Evolutionary conservation across 495 filamentous ascomycete genomes (phyloP).

Genomic region (Corynascus novoguineensis): DNA sequence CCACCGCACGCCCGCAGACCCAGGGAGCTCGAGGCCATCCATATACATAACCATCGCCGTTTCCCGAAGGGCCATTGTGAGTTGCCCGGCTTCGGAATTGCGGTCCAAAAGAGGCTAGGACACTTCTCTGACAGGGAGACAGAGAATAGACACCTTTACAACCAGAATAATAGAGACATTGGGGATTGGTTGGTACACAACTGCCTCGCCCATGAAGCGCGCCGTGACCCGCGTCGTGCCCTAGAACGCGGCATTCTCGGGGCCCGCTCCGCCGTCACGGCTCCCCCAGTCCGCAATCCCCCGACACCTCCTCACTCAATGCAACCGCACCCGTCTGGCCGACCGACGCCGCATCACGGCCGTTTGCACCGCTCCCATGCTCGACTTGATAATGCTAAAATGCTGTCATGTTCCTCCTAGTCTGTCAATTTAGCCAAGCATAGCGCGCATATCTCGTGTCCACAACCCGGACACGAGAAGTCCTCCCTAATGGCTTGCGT

Average conservation of each 20-base stretch:
- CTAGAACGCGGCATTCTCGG: neutral
- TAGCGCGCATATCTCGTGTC: too few relatives aligned
- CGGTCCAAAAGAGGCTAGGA: neutral
- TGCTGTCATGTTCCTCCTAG: too few relatives aligned
- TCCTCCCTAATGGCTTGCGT: too few relatives aligned
- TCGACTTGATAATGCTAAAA: too few relatives aligned
- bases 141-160: neutral
- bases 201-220: neutral
- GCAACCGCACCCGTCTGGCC: neutral
- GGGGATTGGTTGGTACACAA: neutral
- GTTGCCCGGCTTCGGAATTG: neutral
- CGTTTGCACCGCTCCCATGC: neutral
- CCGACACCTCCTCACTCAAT: neutral
- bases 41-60: neutral
- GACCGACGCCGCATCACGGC: neutral
- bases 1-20: neutral
- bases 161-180: too few relatives aligned
- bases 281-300: neutral
- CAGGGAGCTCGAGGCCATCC: neutral
- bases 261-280: neutral
- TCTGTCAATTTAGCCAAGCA: too few relatives aligned
- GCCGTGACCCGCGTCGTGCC: neutral
- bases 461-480: too few relatives aligned
- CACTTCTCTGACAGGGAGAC: neutral
- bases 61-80: neutral